These are phyloP conservation scores for Xylariales sp. DNA, from an alignment of 2,329 filamentous ascomycete species.

Conservation along the genomic window DNA sequence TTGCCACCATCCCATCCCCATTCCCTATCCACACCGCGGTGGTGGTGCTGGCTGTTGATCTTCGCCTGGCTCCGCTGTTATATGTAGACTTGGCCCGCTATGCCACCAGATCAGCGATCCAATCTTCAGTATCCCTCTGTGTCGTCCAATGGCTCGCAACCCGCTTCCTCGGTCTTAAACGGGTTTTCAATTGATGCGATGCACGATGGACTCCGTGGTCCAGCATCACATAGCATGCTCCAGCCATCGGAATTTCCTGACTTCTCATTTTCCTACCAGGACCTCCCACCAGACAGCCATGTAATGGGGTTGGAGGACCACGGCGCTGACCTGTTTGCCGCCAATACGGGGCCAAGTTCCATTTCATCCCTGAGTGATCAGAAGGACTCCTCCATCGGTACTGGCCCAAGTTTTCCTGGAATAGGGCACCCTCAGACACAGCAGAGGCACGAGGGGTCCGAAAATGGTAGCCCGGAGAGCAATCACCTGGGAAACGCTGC, in stretches of 20 bases:
- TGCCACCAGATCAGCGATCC: constrained; percentile 32
- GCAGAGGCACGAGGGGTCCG: constrained; percentile 34
- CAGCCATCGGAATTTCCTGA: constrained; percentile 47
- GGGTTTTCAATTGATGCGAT: constrained; percentile 30
- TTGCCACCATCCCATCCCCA: constrained; percentile 5
- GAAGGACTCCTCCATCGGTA: constrained; percentile 31
- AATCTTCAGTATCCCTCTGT: constrained; percentile 5
- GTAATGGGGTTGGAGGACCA: constrained; percentile 36
- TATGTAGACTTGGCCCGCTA: constrained; percentile 22
- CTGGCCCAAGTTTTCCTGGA: constrained; percentile 26
- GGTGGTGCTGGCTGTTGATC: not conserved
- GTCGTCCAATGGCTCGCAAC: constrained; percentile 25
- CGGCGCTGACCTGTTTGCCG: constrained; percentile 25
- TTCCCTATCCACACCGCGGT: constrained; percentile 6
- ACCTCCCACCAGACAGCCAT: constrained; percentile 34
- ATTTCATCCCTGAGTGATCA: constrained; percentile 31
- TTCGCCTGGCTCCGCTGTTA: not conserved
- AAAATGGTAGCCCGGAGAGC: constrained; percentile 39
- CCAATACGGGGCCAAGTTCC: constrained; percentile 21
- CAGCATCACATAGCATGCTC: constrained; percentile 31
- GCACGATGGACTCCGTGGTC: constrained; percentile 26
- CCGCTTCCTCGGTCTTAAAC: constrained; percentile 28
- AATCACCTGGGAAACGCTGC: constrained; percentile 39
- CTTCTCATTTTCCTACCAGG: constrained; percentile 48
- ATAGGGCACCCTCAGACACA: constrained; percentile 16